phyloP scores from a whole-genome alignment of 306 rosid genomes.

The Acacia confusa region DNA sequence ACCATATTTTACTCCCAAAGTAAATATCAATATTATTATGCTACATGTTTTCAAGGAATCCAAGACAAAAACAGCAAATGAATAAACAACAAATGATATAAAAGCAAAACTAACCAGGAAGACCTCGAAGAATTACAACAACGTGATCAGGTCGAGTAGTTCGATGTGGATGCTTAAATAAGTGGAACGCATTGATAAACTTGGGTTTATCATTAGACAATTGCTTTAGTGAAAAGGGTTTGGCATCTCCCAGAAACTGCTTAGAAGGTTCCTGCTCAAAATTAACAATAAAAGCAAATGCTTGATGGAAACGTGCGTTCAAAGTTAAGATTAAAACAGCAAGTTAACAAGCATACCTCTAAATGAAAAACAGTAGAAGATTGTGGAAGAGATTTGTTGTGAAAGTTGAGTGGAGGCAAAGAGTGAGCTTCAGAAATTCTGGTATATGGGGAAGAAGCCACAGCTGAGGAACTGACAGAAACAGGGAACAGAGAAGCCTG shows the following conservation, averaged over 20 bases:
- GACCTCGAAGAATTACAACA: constrained; percentile 86
- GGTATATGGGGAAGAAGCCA: constrained; percentile 44
- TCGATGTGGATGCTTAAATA: constrained; percentile 72
- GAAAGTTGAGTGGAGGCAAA: constrained; percentile 51
- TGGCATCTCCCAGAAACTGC: constrained; percentile 38
- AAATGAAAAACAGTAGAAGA: constrained; percentile 46
- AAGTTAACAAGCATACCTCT: constrained; percentile 49
- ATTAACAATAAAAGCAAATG: not conserved
- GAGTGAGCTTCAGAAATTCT: constrained; percentile 49
- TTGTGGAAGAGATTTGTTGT: constrained; percentile 47
- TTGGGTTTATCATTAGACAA: constrained; percentile 36
- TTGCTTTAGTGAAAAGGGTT: constrained; percentile 27
- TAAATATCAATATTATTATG: not conserved
- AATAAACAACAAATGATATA: not conserved
- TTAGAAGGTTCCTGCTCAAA: constrained; percentile 27
- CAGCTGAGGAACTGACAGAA: constrained; percentile 37
- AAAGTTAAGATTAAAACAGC: not conserved
- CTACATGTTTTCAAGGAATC: not conserved
- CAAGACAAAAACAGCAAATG: constrained; percentile 8
- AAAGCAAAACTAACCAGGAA: constrained; percentile 63
- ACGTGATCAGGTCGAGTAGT: constrained; percentile 84
- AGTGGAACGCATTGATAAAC: constrained; percentile 45
- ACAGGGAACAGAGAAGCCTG: constrained; percentile 67
- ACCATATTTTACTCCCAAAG: not conserved
- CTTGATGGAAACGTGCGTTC: not conserved